phyloP scores from a whole-genome alignment of 2,329 filamentous ascomycete species.

The Thielaviopsis musarum region DNA sequence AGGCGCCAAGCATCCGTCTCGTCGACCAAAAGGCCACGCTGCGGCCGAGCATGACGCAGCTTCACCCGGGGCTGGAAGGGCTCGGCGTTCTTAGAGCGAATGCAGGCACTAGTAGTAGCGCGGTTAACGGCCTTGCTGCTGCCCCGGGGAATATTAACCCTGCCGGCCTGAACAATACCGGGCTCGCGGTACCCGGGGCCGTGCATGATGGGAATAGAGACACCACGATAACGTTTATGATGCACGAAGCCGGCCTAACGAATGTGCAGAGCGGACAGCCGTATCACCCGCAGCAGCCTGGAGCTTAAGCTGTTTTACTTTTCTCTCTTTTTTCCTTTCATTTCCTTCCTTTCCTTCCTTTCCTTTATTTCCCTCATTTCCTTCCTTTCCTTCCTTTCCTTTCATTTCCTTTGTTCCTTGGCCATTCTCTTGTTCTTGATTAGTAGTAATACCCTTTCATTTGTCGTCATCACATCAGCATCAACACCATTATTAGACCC shows the following conservation, averaged over 20 bases:
- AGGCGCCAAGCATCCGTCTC: slow-evolving; percentile 8
- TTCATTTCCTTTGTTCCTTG: background rate
- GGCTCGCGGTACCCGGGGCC: slow-evolving; percentile 13
- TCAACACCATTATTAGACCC: background rate
- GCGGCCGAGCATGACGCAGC: slow-evolving; percentile 18
- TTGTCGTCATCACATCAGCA: background rate
- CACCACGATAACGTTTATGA: slow-evolving; percentile 37
- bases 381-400: background rate
- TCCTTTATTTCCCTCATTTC: background rate
- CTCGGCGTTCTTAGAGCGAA: background rate
- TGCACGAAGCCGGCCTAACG: slow-evolving; percentile 30
- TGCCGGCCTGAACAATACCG: slow-evolving; percentile 16
- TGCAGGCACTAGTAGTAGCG: slow-evolving; percentile 25
- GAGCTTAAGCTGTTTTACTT: slow-evolving; percentile 2
- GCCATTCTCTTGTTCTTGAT: too few species aligned
- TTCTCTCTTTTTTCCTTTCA: background rate
- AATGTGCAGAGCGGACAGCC: slow-evolving; percentile 24
- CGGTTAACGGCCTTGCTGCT: slow-evolving; percentile 36
- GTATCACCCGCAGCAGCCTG: slow-evolving; percentile 24
- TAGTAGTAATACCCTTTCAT: too few species aligned
- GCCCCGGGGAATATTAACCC: slow-evolving; percentile 23
- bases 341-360: background rate
- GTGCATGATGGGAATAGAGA: slow-evolving; percentile 16
- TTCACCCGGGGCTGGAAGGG: slow-evolving; percentile 15
- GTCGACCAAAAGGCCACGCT: slow-evolving; percentile 14